Evolutionary conservation across 1,284 basidiomycete species (phyloP).

Genomic region (Anthracocystis setariae): DNA sequence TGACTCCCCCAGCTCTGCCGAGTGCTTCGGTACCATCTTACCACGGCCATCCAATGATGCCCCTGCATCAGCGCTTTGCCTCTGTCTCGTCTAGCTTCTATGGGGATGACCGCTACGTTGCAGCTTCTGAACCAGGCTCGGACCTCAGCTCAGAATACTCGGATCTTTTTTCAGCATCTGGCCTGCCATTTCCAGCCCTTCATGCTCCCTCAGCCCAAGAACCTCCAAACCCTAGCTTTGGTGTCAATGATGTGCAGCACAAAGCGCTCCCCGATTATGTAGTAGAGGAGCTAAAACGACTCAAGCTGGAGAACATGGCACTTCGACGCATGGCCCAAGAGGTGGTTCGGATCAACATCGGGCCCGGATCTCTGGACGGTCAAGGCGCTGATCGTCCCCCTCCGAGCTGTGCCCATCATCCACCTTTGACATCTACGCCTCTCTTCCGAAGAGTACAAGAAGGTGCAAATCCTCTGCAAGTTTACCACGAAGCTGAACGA

Average conservation of each 20-base stretch:
- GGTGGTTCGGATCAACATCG: conserved; percentile 18
- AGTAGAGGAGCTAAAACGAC: conserved; percentile 36
- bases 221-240: conserved; percentile 1
- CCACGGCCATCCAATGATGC: conserved; percentile 4
- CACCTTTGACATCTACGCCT: conserved; percentile 10
- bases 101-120: conserved; percentile 22
- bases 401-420: conserved; percentile 17
- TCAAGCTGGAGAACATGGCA: conserved; percentile 48
- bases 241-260: conserved; percentile 6
- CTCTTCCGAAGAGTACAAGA: conserved; percentile 22
- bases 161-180: conserved; percentile 17
- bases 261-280: conserved; percentile 26
- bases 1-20: conserved; percentile 1
- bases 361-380: not conserved
- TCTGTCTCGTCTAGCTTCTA: conserved; percentile 23
- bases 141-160: conserved; percentile 44
- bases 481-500: conserved; percentile 9
- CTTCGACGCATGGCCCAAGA: conserved; percentile 38
- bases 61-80: conserved; percentile 26
- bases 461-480: conserved; percentile 24
- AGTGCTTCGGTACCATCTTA: not conserved
- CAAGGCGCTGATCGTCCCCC: not conserved
- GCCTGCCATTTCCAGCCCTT: conserved; percentile 2
- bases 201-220: conserved; percentile 6
- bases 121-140: conserved; percentile 28